phyloP scores from a whole-genome alignment of 176 grass and related monocot species.

The Rhynchospora pubera region DNA sequence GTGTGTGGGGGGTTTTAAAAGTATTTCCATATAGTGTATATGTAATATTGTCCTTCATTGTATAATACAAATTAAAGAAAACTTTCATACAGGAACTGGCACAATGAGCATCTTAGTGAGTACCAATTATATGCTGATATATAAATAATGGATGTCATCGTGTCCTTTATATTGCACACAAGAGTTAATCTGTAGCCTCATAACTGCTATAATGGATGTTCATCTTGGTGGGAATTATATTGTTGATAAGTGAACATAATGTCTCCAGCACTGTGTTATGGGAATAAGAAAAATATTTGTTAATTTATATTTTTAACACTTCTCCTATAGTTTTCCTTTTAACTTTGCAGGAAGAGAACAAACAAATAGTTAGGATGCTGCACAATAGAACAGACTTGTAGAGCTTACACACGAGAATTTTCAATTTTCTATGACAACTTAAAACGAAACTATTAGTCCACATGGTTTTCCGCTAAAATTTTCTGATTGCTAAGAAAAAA shows the following conservation, averaged over 20 bases:
- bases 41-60: conserved; percentile 1
- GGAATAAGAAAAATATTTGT: background rate
- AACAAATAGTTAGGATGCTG: background rate
- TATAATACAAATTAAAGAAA: background rate
- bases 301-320: background rate
- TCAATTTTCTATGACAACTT: background rate
- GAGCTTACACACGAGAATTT: background rate
- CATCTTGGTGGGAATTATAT: background rate
- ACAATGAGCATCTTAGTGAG: background rate
- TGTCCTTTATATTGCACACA: background rate
- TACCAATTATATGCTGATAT: background rate
- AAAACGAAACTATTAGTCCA: background rate
- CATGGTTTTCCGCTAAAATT: background rate
- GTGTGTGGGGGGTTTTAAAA: background rate
- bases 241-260: background rate
- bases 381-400: background rate
- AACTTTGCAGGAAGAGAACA: background rate
- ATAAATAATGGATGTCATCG: background rate
- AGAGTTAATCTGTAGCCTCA: background rate
- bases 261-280: background rate
- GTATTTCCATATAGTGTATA: background rate
- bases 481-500: background rate
- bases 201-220: background rate
- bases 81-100: background rate
- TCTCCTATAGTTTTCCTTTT: background rate